Base-by-base conservation (phyloP, 176 grass and related monocot species). In the Echinochloa phyllopogon region DNA sequence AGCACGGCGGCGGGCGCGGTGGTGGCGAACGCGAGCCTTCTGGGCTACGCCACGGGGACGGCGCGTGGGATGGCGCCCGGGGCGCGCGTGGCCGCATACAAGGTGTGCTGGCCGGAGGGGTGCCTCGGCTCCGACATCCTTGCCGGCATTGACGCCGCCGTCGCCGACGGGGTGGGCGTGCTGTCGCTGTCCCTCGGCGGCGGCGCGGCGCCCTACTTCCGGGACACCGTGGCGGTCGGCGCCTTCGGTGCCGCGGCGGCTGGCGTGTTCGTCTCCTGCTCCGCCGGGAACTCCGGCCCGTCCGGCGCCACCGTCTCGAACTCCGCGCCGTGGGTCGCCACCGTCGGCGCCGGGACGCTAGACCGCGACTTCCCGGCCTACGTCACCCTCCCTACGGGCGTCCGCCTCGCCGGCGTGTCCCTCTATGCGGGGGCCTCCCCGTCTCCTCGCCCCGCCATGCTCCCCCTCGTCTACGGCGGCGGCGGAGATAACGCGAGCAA, bases 121-220 rank as follows among this genome's bases (percentile, higher is more conserved):
- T 99, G 96, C 90, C 90, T 96, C 50, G 89, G 89, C 8, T 99
- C 96, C 3, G 93, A 99, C 84, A 96, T 99, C 59, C 93, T 99
- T 8, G 96, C 96, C 8, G 93, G 93, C 24, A 96, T 99, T 36
- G 93, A 99, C 69, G 87, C 89, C 12, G 89, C 93, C 27, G 88
- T 99, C 0, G 77, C 87, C 16, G 96, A 99, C 13, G 89, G 93
- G 11, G 93, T 93, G 41, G 91, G 84, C 83, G 87, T 96, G 21
- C 96, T 99, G 21, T 99, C 96, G 57, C 89, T 99, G 33, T 99
- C 96, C 12, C 91, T 99, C 43, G 96, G 96, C 39, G 96, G 96
- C 59, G 93, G 96, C 38, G 71, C 91, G 5, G 86, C 93, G 42
- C 93, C 96, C 3, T 99, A 96, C 76, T 99, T 91, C 77, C 89